These are phyloP conservation scores for Neurospora cerealis DNA, from an alignment of 495 filamentous ascomycete species.

Conservation along the genomic window DNA sequence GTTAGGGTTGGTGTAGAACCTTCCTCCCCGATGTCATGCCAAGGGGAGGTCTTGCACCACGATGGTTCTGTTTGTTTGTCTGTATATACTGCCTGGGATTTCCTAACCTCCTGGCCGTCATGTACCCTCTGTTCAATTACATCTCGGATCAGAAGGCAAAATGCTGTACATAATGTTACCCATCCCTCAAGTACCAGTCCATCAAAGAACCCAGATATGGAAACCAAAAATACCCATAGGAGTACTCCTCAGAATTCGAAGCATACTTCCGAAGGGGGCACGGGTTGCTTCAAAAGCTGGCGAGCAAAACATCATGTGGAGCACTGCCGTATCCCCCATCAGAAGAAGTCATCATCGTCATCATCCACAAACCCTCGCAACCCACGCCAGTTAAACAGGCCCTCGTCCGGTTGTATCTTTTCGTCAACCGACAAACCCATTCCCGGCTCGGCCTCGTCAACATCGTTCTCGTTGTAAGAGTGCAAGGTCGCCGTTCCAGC, in stretches of 20 bases:
- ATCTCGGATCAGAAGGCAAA: background rate
- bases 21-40: background rate
- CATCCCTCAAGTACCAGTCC: background rate
- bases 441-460: slow-evolving; percentile 56
- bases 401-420: slow-evolving; percentile 20
- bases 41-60: background rate
- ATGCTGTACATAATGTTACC: background rate
- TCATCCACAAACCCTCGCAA: background rate
- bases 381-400: background rate
- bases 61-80: background rate
- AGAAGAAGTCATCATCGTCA: background rate
- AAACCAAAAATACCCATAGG: too few relatives aligned
- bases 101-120: background rate
- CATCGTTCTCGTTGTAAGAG: slow-evolving; percentile 56
- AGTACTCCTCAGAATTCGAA: too few relatives aligned
- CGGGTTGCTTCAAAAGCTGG: too few relatives aligned
- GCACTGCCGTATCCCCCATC: background rate
- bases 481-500: slow-evolving; percentile 68
- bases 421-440: slow-evolving; percentile 48
- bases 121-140: background rate
- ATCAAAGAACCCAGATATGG: too few relatives aligned
- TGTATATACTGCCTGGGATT: background rate
- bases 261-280: too few relatives aligned
- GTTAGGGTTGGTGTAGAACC: background rate
- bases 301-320: too few relatives aligned